Evolutionary conservation across 768 basidiomycete species (phyloP), one percentile per base, ranked within the genome.

Genomic region (Psilocybe tampanensis): DNA sequence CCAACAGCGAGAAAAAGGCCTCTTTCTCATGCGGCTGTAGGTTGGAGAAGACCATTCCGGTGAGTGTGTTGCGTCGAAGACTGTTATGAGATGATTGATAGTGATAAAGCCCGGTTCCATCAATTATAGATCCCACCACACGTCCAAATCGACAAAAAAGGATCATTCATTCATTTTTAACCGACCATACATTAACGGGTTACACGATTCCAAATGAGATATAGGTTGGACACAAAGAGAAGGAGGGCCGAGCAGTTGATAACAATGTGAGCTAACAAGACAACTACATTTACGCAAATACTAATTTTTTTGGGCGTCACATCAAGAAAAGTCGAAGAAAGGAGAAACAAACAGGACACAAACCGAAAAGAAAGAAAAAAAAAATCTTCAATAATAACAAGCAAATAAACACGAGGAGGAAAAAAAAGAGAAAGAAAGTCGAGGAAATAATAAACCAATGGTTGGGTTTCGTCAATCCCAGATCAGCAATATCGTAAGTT

Each of bases 1-100:
- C 91, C 33, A 93, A 75, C 21, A 93, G 80, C 26, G 81, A 78
- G 66, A 93, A 93, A 71, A 93, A 92, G 13, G 91, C 90, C 53
- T 89, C 82, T 69, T 92, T 92, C 70, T 93, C 91, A 60, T 85
- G 73, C 49, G 72, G 58, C 18, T 82, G 75, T 44, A 93, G 80
- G 61, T 81, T 86, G 54, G 89, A 68, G 66, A 93, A 93, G 41
- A 87, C 88, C 90, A 91, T 91, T 55, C 57, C 54, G 63, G 61
- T 64, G 54, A 54, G 63, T 59, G 58, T 54, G 44, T 43, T 48
- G 44, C 44, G 47, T 48, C 22, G 23, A 17, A 34, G 51, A 29
- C 42, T 26, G 48, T 50, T 44, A 47, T 60, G 54, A 52, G 54
- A 62, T 54, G 48, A 50, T 53, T 59, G 55, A 62, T 59, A 47